Conservation (phyloP, 2,329 filamentous ascomycete species). For the Chaetoscypha palmicola region DNA sequence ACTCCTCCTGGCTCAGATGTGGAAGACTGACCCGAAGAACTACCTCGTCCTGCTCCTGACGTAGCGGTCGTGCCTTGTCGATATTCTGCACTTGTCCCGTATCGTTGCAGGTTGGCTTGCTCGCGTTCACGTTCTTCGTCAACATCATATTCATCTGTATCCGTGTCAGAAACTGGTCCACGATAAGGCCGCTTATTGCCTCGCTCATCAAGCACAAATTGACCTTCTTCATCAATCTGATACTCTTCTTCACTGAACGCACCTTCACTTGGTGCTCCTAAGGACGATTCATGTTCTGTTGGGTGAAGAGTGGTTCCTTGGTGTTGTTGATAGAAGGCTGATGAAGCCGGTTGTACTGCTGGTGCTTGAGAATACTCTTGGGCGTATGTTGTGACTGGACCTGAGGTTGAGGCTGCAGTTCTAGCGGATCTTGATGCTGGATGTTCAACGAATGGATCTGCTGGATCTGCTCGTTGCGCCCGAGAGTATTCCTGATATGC, state of each 20-base stretch:
- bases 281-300: conserved; percentile 38
- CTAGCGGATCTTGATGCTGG: conserved; percentile 23
- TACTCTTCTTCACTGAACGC: conserved; percentile 68
- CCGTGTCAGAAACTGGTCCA: conserved; percentile 42
- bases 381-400: conserved; percentile 23
- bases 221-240: conserved; percentile 53
- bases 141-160: conserved; percentile 52
- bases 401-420: conserved; percentile 12
- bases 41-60: conserved; percentile 4
- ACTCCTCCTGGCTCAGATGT: conserved; percentile 27
- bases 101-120: conserved; percentile 19
- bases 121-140: conserved; percentile 24
- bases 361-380: conserved; percentile 38
- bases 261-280: conserved; percentile 42
- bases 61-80: conserved; percentile 20
- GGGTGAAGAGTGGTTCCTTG: conserved; percentile 27
- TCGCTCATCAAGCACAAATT: conserved; percentile 53
- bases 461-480: conserved; percentile 46
- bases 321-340: conserved; percentile 40
- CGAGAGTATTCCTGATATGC: conserved; percentile 26
- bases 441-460: conserved; percentile 55
- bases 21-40: conserved; percentile 15
- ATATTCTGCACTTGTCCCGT: conserved; percentile 25
- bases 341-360: conserved; percentile 36
- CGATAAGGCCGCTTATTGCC: conserved; percentile 50